Conservation (phyloP, 1,139 yeast species). For the Geotrichum reessii region DNA sequence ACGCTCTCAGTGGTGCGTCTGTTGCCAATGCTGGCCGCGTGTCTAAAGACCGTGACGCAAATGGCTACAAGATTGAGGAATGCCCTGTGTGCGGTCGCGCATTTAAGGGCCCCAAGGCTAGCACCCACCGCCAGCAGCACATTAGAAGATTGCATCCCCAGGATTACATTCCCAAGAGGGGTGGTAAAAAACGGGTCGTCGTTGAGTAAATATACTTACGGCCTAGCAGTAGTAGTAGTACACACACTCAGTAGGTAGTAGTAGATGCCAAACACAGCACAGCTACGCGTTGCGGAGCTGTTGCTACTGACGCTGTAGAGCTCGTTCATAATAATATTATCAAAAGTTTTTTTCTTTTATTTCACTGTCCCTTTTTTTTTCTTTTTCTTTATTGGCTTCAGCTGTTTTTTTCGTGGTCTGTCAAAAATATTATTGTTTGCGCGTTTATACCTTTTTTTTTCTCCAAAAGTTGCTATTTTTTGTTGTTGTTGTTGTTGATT, state of each 20-base stretch:
- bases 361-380: neutral
- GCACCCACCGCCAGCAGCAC: slow-evolving; percentile 46
- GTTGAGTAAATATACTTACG: neutral
- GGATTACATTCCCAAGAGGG: slow-evolving; percentile 42
- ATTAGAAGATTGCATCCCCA: slow-evolving; percentile 43
- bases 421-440: no score
- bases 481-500: no score
- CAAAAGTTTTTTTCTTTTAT: no score
- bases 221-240: no score
- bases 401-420: no score
- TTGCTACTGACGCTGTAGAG: neutral
- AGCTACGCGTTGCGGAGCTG: neutral
- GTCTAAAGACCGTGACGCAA: slow-evolving; percentile 5
- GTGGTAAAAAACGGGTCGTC: slow-evolving; percentile 37
- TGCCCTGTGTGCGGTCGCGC: slow-evolving; percentile 42
- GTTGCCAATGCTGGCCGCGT: slow-evolving; percentile 13
- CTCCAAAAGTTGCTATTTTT: neutral
- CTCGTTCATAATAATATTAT: neutral
- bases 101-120: slow-evolving; percentile 44
- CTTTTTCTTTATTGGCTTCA: no score
- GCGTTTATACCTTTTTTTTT: no score
- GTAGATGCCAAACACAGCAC: neutral
- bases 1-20: slow-evolving; percentile 2
- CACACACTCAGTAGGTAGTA: neutral
- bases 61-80: slow-evolving; percentile 34